phyloP scores from a whole-genome alignment of 805 yeast species.

The Lachancea cidri region DNA sequence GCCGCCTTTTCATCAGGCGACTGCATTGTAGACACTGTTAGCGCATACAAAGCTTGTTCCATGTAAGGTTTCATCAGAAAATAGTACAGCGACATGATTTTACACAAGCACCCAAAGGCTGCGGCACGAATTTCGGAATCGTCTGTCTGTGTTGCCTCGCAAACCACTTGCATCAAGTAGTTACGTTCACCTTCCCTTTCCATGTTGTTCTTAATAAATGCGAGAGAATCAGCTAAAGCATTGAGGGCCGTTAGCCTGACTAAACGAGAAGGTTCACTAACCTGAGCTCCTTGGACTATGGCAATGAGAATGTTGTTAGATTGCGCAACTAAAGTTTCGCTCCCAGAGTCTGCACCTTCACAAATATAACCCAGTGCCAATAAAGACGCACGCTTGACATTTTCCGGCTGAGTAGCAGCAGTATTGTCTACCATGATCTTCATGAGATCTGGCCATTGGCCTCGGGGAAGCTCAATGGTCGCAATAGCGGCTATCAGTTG shows the following conservation, averaged over 20 bases:
- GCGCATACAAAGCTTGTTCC: constrained; percentile 92
- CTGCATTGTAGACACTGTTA: constrained; percentile 90
- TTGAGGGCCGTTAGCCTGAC: constrained; percentile 89
- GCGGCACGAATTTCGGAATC: constrained; percentile 82
- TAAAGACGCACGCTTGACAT: constrained; percentile 81
- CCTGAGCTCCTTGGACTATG: constrained; percentile 92
- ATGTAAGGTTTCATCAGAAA: constrained; percentile 87
- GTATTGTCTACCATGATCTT: constrained; percentile 82
- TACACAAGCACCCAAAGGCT: constrained; percentile 92
- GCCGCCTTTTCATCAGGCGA: constrained; percentile 70
- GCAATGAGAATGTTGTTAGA: constrained; percentile 92
- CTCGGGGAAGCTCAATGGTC: constrained; percentile 84
- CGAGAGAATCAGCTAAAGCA: constrained; percentile 86
- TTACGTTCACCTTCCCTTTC: constrained; percentile 92
- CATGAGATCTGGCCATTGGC: constrained; percentile 86
- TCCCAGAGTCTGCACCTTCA: constrained; percentile 81
- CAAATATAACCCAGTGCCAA: constrained; percentile 93
- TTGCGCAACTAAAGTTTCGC: constrained; percentile 69
- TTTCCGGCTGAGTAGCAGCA: constrained; percentile 65
- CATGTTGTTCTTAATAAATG: constrained; percentile 83
- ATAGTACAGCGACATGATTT: constrained; percentile 87
- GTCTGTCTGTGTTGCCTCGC: constrained; percentile 95
- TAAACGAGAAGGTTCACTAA: constrained; percentile 62
- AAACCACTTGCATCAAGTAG: constrained; percentile 96
- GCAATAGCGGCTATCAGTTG: constrained; percentile 96